Conservation (phyloP, 2,329 filamentous ascomycete genomes). For the Sporothrix humicola region DNA sequence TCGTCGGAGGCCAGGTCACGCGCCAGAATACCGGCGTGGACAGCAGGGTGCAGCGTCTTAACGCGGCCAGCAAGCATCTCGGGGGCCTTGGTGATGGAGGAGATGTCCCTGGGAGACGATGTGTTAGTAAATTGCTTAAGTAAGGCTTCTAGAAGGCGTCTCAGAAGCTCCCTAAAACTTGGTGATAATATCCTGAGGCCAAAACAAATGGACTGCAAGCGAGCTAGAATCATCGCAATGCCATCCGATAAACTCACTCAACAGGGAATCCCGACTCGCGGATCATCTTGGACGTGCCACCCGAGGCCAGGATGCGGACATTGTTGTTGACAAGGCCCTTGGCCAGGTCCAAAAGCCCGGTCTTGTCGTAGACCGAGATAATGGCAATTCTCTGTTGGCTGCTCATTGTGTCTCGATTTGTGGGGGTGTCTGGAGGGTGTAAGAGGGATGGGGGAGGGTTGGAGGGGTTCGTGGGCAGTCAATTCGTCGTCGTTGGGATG, state of each 20-base stretch:
- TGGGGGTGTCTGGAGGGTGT: background rate
- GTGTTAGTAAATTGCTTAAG: background rate
- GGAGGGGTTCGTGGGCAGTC: background rate
- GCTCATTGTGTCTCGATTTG: conserved; percentile 43
- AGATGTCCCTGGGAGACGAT: conserved; percentile 74
- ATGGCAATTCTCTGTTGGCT: conserved; percentile 73
- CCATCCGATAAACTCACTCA: conserved; percentile 65
- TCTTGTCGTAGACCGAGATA: conserved; percentile 98
- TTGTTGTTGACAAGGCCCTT: conserved; percentile 88
- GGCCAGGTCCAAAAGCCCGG: conserved; percentile 87
- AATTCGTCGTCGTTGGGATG: conserved; percentile 23
- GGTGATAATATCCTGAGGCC: too few species aligned
- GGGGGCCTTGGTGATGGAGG: conserved; percentile 92
- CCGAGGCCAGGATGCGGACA: conserved; percentile 91
- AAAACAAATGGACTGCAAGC: too few species aligned
- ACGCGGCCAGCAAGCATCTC: conserved; percentile 87
- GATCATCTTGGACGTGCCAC: conserved; percentile 95
- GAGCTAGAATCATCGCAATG: too few species aligned
- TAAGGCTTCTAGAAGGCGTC: too few species aligned
- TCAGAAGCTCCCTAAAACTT: too few species aligned
- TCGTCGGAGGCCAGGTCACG: conserved; percentile 94
- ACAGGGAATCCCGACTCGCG: conserved; percentile 94
- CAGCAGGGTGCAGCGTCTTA: conserved; percentile 92
- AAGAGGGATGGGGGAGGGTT: background rate
- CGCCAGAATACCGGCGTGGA: conserved; percentile 88